Evolutionary conservation across 495 filamentous ascomycete genomes (phyloP), one percentile per base, ranked within the genome.

Genomic region (Podospora pseudopauciseta): DNA sequence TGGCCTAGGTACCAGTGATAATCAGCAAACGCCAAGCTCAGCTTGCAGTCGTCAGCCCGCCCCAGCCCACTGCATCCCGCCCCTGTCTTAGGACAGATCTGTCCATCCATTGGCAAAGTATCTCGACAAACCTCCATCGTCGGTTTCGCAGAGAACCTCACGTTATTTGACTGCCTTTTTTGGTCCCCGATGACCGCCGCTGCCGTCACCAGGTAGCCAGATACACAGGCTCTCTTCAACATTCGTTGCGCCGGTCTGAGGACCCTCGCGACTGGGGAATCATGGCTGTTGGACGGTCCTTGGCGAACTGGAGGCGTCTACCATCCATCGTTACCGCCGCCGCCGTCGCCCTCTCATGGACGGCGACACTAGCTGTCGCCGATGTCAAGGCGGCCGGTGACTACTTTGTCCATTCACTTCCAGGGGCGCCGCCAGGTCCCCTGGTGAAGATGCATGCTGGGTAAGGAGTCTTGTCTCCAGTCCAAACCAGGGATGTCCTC

Each of bases 381-480:
- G 80, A 79, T 4, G 39, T 49, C 39, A 71, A 67, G 60, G 83
- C 85, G 3, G 89, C 93, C 28, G 91, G 88, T 23, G 95, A 98
- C 77, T 99, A 97, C 79, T 99, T 90, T 81, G 89, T 99, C 26
- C 85, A 86, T 67, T 86, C 85, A 9, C 82, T 99, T 20, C 95
- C 95, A 4, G 95, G 95, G 39, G 88, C 87, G n/a, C 95, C 95
- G 16, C 84, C 87, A 53, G 91, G 90, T 0, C 90, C 93, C 9
- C 76, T 93, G 66, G 76, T 96, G 71, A 97, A 96, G 82, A 97
- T 98, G 94, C 94, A 97, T 84, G 95, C 95, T 80, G 95, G 94
- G 93, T 97, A 79, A 82, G 90, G 20, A 16, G 23, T 63, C 28
- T 63, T 67, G 65, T 60, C 49, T 20, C 44, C 13, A 53, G 39